phyloP scores from a whole-genome alignment of 352 stramenopile genomes.

The Phytopythium vexans region DNA sequence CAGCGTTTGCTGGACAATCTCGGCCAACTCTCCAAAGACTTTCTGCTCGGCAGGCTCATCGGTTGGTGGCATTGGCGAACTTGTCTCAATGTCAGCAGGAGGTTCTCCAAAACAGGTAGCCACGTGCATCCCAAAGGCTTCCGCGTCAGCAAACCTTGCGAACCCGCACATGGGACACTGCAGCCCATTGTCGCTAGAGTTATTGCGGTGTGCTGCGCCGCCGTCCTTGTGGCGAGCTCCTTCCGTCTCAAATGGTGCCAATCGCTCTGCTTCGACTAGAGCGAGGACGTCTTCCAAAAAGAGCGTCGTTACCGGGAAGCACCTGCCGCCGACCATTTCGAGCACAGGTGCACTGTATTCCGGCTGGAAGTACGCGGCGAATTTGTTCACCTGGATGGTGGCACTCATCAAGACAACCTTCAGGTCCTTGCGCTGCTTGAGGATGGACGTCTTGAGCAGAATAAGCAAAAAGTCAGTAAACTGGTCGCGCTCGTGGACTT shows the following conservation, averaged over 20 bases:
- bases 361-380: slow-evolving; percentile 90
- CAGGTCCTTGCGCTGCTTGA: slow-evolving; percentile 77
- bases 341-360: slow-evolving; percentile 65
- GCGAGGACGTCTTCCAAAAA: slow-evolving; percentile 89
- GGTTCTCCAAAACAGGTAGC: slow-evolving; percentile 75
- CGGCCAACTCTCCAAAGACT: slow-evolving; percentile 24
- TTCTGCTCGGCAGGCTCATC: slow-evolving; percentile 3
- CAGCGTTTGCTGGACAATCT: slow-evolving; percentile 35
- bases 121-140: slow-evolving; percentile 86
- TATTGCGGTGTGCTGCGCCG: not conserved
- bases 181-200: slow-evolving; percentile 22
- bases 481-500: slow-evolving; percentile 95
- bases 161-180: slow-evolving; percentile 83
- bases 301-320: slow-evolving; percentile 89
- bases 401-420: slow-evolving; percentile 95
- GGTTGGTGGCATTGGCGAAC: slow-evolving; percentile 3
- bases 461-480: slow-evolving; percentile 97
- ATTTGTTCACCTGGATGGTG: slow-evolving; percentile 94
- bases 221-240: not conserved
- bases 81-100: slow-evolving; percentile 10
- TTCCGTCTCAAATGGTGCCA: slow-evolving; percentile 11
- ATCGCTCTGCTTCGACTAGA: slow-evolving; percentile 36
- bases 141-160: slow-evolving; percentile 63
- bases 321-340: slow-evolving; percentile 80
- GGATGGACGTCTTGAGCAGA: slow-evolving; percentile 86